Conservation (phyloP, 2,329 filamentous ascomycete genomes). For the Phialophora expanda region DNA sequence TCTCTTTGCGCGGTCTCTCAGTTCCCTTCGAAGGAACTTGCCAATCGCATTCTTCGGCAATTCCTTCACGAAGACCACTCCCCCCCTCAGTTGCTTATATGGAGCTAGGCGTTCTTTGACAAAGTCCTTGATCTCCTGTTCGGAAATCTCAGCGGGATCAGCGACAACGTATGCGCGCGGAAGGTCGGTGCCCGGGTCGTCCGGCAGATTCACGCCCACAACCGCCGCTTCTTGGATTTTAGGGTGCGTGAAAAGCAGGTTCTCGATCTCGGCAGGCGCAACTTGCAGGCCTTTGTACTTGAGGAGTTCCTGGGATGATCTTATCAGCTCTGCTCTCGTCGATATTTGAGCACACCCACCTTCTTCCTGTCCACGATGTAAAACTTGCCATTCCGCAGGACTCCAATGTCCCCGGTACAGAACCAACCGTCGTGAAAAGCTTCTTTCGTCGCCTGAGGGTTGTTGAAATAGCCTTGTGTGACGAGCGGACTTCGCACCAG, state of each 20-base stretch:
- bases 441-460: constrained; percentile 39
- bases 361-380: constrained; percentile 81
- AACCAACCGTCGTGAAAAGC: constrained; percentile 46
- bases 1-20: constrained; percentile 37
- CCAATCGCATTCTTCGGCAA: constrained; percentile 39
- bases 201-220: constrained; percentile 56
- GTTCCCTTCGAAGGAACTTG: constrained; percentile 38
- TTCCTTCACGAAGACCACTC: constrained; percentile 37
- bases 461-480: constrained; percentile 44
- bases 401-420: constrained; percentile 42
- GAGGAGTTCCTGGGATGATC: constrained; percentile 43
- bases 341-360: constrained; percentile 37
- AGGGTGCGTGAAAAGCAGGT: constrained; percentile 50
- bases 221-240: constrained; percentile 61
- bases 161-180: constrained; percentile 65
- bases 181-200: constrained; percentile 58
- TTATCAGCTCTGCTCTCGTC: neutral
- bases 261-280: constrained; percentile 65
- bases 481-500: constrained; percentile 34
- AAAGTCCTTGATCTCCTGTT: constrained; percentile 36
- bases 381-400: constrained; percentile 66
- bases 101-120: constrained; percentile 34
- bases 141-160: constrained; percentile 23
- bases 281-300: constrained; percentile 71
- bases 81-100: constrained; percentile 39